Percentiles rank a stretch among this genome's conserved stretches.
phyloP scores from a whole-genome alignment of 2,329 filamentous ascomycete species.

The Aureobasidium vineae region DNA sequence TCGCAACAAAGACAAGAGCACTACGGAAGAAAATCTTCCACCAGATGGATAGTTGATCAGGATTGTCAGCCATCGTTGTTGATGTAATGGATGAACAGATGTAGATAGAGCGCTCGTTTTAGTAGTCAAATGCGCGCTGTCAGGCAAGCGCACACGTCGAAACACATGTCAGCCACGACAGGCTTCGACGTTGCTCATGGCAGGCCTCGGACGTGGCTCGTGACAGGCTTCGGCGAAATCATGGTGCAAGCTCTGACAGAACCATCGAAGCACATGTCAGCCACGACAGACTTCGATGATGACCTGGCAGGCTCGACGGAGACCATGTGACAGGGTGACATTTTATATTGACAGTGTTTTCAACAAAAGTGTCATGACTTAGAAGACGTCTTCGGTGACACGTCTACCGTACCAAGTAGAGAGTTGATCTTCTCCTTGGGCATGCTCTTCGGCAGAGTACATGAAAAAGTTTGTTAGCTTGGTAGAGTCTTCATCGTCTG shows the following conservation, averaged over 20 bases:
- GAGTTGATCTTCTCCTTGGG: slow-evolving; percentile 59
- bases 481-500: slow-evolving; percentile 63
- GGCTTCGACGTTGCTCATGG: neutral
- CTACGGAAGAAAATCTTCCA: neutral
- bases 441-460: slow-evolving; percentile 47
- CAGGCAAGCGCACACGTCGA: neutral
- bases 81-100: neutral
- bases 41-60: neutral
- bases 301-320: neutral
- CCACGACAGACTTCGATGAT: neutral
- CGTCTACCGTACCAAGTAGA: slow-evolving; percentile 78
- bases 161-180: neutral
- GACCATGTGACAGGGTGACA: neutral
- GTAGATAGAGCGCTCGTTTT: neutral
- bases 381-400: slow-evolving; percentile 70
- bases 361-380: slow-evolving; percentile 25
- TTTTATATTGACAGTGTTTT: neutral
- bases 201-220: neutral
- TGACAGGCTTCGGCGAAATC: neutral
- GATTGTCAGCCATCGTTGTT: slow-evolving; percentile 7
- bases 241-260: neutral
- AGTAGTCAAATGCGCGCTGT: neutral
- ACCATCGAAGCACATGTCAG: neutral
- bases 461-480: slow-evolving; percentile 76
- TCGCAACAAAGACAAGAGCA: neutral